Conservation (phyloP, 2,329 filamentous ascomycete genomes). For the Ascosphaera apis region DNA sequence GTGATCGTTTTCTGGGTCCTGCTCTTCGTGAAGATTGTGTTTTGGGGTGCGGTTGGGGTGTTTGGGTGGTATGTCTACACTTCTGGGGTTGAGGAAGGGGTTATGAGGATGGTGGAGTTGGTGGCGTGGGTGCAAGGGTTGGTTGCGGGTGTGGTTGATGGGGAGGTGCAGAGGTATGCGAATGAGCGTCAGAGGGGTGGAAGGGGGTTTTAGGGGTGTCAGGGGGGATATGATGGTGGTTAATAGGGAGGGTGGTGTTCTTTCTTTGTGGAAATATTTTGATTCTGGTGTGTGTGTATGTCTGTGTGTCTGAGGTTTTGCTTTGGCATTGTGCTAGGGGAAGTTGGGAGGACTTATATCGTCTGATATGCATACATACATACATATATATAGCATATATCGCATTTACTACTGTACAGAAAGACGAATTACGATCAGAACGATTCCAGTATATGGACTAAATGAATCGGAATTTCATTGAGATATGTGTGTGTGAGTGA, state of each 20-base stretch:
- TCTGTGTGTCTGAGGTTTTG: not conserved
- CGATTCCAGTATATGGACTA: too few species aligned
- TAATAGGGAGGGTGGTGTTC: not conserved
- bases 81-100: conserved; percentile 13
- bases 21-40: conserved; percentile 36
- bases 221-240: conserved; percentile 30
- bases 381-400: too few species aligned
- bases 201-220: conserved; percentile 14
- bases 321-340: conserved; percentile 1
- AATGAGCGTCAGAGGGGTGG: too few species aligned
- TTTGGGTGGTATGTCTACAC: conserved; percentile 32
- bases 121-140: conserved; percentile 22
- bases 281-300: not conserved
- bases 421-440: too few species aligned
- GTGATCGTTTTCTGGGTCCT: conserved; percentile 55
- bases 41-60: conserved; percentile 38
- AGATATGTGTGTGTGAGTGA: too few species aligned
- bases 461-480: too few species aligned
- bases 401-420: too few species aligned
- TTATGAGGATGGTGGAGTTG: conserved; percentile 22
- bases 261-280: not conserved
- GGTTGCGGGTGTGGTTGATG: not conserved
- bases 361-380: too few species aligned
- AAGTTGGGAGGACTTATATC: too few species aligned
- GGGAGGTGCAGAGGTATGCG: not conserved